Evolutionary conservation across 2,329 filamentous ascomycete species (phyloP), one percentile per base, ranked within the genome.

Genomic region (Stromatinia cepivora): DNA sequence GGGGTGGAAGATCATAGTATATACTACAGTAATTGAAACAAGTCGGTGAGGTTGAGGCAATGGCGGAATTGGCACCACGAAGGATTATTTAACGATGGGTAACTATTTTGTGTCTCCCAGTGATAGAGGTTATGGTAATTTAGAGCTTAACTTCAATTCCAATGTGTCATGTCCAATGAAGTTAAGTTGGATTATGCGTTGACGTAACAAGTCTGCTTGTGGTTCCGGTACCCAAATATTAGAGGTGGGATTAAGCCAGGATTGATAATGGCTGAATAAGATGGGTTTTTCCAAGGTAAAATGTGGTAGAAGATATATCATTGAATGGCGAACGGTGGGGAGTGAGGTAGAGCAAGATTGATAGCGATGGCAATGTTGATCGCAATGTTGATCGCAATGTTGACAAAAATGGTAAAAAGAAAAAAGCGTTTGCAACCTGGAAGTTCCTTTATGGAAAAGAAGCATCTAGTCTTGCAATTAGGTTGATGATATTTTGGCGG

Each of bases 231-330:
- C 31, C 5, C 31, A 25, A 13, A 9, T 17, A 31, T 34, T 17
- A 5, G 10, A 36, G 28, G 59, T 36, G 28, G 31, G 45, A 48
- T 50, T 25, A n/a, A 25, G 11, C 45, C 31, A 50, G 45, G 45
- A 62, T 62, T 34, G 59, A 50, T 25, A 62, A 62, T 34, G 22
- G 59, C 59, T 62, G 45, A 36, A 50, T 50, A 50, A 62, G 28
- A 62, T 57, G n/a, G 36, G 15, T 25, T 25, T 22, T 62, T 34
- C 17, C 58, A 34, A 48, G 25, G 25, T 34, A n/a, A 48, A 34
- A 34, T 5, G 54, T 25, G 28, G 45, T 20, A 25, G 59, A 56
- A 11, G 48, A 50, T 22, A 34, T 63, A 63, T 50, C 22, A n/a
- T 48, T 22, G 3, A 64, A n/a, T 52, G 28, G 45, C 28, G 20